Evolutionary conservation across 768 basidiomycete genomes (phyloP), one percentile per base, ranked within the genome.

Genomic region (Xanthoconium purpureum): DNA sequence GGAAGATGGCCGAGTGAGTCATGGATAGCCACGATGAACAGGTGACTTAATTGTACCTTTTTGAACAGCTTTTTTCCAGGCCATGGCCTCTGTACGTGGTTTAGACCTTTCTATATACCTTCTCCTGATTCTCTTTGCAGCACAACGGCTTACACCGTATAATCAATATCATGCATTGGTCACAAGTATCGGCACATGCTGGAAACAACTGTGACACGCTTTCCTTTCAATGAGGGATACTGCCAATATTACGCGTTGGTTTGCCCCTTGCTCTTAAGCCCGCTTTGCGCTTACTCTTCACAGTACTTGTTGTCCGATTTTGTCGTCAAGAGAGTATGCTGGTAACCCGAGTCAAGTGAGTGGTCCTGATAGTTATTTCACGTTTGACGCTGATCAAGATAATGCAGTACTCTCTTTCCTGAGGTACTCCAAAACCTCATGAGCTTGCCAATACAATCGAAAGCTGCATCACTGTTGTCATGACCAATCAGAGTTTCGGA

Each of bases 251-350:
- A n/a, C 70, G 77, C 35, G 85, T 84, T 56, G 40, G 69, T 56
- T 9, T 6, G 17, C 15, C 8, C 11, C 17, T 32, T 29, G 7
- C 39, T 30, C 18, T 36, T 2, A 17, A 10, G 5, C 5, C 32
- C 6, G 18, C 12, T 17, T n/a, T 17, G 1, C 2, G 9, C 52
- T 61, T 50, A 60, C 52, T 5, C 49, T 15, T 39, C 42, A 17
- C 43, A 87, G 84, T 85, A 84, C 64, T 67, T 83, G 39, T 77
- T 84, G 0, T 85, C 85, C 10, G 79, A 83, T 18, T 78, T 79
- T 47, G 77, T 87, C 8, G 63, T 85, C 38, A 83, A 83, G 66
- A 83, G 66, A 84, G 81, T 57, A 84, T 80, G 1, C 59, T 84
- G 28, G 73, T 67, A 17, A 77, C 78, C 40, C 68, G 74, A 36